A percentile compares a stretch with the other conserved stretches of the same genome.
Evolutionary conservation across 2,329 filamentous ascomycete genomes (phyloP).

Genomic region (Monilinia laxa): DNA sequence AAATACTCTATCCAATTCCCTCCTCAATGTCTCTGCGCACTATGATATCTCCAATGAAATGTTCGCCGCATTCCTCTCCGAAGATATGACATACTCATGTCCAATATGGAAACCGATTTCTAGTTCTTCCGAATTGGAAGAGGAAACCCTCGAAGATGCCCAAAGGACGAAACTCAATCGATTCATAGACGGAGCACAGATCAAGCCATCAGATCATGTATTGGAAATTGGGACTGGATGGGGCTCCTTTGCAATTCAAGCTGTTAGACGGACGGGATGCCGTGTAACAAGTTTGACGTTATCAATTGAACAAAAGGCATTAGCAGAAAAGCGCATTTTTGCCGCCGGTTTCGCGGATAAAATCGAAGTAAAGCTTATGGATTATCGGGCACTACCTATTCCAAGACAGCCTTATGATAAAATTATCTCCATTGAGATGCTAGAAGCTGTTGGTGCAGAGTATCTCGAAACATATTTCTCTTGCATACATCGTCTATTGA

Average conservation of each 20-base stretch:
- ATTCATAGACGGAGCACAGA: conserved; percentile 63
- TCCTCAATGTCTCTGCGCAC: conserved; percentile 68
- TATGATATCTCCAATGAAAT: conserved; percentile 77
- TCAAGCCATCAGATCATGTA: conserved; percentile 65
- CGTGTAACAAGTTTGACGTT: conserved; percentile 67
- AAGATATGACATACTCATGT: conserved; percentile 77
- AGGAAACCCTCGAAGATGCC: conserved; percentile 62
- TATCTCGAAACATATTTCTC: conserved; percentile 67
- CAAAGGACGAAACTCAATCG: conserved; percentile 66
- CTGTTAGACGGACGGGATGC: conserved; percentile 65
- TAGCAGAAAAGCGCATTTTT: conserved; percentile 64
- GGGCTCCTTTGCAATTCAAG: conserved; percentile 72
- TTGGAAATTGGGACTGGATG: conserved; percentile 75
- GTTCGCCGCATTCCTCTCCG: conserved; percentile 70
- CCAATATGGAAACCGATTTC: conserved; percentile 59
- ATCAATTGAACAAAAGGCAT: conserved; percentile 65
- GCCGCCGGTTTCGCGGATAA: conserved; percentile 58
- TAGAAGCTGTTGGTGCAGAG: conserved; percentile 70
- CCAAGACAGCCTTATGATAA: conserved; percentile 63
- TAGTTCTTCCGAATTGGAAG: conserved; percentile 42
- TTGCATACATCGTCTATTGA: conserved; percentile 62
- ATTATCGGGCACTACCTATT: conserved; percentile 63
- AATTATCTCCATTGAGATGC: conserved; percentile 74
- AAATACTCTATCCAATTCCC: conserved; percentile 57
- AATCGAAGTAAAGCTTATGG: conserved; percentile 65